Percentiles rank a stretch among this genome's conserved stretches.
These are phyloP conservation scores for Perkinsus olseni DNA, from an alignment of 169 alveolate species.

Conservation along the genomic window DNA sequence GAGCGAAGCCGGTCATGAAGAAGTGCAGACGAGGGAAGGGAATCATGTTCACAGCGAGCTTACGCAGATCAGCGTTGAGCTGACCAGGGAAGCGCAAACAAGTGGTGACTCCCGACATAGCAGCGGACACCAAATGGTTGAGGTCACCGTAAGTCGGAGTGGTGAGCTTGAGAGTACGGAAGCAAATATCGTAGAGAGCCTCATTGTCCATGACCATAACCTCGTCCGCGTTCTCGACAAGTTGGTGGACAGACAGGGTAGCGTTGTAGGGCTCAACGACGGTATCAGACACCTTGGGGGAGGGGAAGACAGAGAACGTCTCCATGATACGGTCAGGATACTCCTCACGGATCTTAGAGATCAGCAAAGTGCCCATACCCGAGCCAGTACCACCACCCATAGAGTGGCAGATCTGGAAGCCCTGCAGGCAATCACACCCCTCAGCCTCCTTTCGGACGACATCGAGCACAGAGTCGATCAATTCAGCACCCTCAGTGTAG, in stretches of 20 bases:
- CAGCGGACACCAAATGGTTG: constrained; percentile 95
- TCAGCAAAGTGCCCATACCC: constrained; percentile 96
- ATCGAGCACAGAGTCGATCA: constrained; percentile 93
- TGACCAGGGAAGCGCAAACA: constrained; percentile 96
- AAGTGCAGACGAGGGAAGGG: constrained; percentile 98
- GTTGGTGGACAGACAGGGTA: constrained; percentile 92
- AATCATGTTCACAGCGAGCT: constrained; percentile 88
- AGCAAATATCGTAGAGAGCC: constrained; percentile 98
- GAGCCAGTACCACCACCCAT: constrained; percentile 98
- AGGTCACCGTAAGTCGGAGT: constrained; percentile 98
- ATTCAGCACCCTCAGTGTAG: constrained; percentile 98
- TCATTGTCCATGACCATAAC: constrained; percentile 91
- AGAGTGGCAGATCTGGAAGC: constrained; percentile 82
- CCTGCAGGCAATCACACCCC: constrained; percentile 94
- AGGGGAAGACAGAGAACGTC: constrained; percentile 91
- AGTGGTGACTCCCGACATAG: constrained; percentile 97
- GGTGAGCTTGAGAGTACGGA: constrained; percentile 96
- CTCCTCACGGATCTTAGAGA: constrained; percentile 92
- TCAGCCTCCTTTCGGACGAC: constrained; percentile 98
- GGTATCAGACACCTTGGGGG: constrained; percentile 96
- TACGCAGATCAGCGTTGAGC: constrained; percentile 90
- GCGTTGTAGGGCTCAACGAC: constrained; percentile 99
- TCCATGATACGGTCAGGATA: constrained; percentile 96
- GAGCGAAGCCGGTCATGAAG: constrained; percentile 97
- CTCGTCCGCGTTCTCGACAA: constrained; percentile 94